Base-by-base conservation (phyloP, 2,329 filamentous ascomycete species). In the Microcyclospora pomicola region DNA sequence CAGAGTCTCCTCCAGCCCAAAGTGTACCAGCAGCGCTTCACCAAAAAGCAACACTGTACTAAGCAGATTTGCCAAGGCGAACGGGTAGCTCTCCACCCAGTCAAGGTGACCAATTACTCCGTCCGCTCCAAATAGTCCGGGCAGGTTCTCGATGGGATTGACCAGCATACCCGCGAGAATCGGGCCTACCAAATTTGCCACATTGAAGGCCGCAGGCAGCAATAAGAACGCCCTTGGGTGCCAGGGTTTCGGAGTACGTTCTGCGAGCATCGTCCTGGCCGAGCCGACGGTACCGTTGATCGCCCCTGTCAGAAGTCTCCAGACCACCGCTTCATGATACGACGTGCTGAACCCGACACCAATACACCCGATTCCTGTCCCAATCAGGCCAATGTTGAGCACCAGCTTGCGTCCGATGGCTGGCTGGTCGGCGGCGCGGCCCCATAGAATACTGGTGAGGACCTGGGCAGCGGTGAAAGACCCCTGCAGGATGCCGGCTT, bases 41-140 rank as follows among this genome's bases (percentile, higher is more conserved):
- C 60, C 51, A 5, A 71, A 59, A 7, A 80, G 67, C 33, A 75
- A 66, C 2, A 71, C 40, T 6, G 68, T 71, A 49, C 75, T 78
- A 32, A 80, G 59, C 2, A 80, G 53, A 49, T 77, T 80, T 0
- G 77, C 75, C 27, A 79, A 57, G 1, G 73, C 73, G 57, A 73
- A 80, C 0, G 76, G 77, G 55, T 77, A 78, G 36, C 59, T 58
- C 29, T 62, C 59, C 63, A 81, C 71, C 75, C 76, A 80, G 35
- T 63, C 52, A 33, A 62, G 54, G 0, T 69, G 69, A 4, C 70
- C 70, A 39, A 78, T 61, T 0, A 68, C 48, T 6, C 71, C 71
- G 0, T 65, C 67, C 2, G 69, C 65, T 1, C 73, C 74, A 50
- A 81, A 80, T 2, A 75, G 43, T 2, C 56, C 53, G 0, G 76